Conservation (phyloP, 1,284 basidiomycete species). For the Marasmius oreades region DNA sequence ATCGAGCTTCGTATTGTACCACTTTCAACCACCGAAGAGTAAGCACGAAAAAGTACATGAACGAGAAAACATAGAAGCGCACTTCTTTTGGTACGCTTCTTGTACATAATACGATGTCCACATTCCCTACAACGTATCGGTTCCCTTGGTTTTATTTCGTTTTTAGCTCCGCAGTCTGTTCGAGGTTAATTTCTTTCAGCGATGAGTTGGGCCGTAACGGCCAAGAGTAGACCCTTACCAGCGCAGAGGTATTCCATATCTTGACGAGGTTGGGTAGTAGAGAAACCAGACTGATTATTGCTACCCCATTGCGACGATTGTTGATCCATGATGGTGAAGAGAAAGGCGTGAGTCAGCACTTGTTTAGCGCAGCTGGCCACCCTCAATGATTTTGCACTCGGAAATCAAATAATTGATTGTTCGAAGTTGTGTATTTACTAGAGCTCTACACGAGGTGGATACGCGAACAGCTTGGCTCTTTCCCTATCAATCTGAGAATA, state of each 20-base stretch:
- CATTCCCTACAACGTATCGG: conserved; percentile 97
- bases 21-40: conserved; percentile 38
- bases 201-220: neutral
- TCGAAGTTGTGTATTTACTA: no score
- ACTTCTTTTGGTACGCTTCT: conserved; percentile 96
- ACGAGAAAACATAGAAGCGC: conserved; percentile 28
- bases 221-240: conserved; percentile 46
- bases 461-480: no score
- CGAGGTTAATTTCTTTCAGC: conserved; percentile 9
- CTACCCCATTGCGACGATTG: neutral
- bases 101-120: conserved; percentile 99
- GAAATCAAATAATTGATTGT: no score
- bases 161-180: conserved; percentile 90
- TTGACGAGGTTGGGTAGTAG: conserved; percentile 39
- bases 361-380: no score
- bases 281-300: conserved; percentile 1
- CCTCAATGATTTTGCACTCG: no score
- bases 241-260: conserved; percentile 93
- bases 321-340: neutral
- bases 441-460: no score
- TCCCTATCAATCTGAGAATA: no score
- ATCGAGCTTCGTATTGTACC: conserved; percentile 89
- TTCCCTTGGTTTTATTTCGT: conserved; percentile 90
- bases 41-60: conserved; percentile 8
- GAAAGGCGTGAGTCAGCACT: neutral